Conservation (phyloP, 202 grass and related monocot species). For the Elaeis oleifera region DNA sequence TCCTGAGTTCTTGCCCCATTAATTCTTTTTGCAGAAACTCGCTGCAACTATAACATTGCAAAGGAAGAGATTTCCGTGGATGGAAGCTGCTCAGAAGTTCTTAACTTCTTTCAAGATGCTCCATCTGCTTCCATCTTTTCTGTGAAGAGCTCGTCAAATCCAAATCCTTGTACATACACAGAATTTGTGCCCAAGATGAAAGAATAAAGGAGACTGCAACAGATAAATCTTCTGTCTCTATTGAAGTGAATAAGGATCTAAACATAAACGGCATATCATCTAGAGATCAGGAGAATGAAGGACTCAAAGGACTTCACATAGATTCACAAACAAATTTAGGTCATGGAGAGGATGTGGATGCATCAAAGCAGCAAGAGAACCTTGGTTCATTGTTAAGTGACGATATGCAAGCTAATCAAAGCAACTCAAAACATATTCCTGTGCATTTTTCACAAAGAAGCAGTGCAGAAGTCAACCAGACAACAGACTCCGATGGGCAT, state of each 20-base stretch:
- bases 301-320: slow-evolving; percentile 23
- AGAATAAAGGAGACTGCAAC: slow-evolving; percentile 29
- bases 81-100: slow-evolving; percentile 57
- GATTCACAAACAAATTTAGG: slow-evolving; percentile 27
- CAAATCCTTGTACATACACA: slow-evolving; percentile 36
- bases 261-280: slow-evolving; percentile 4
- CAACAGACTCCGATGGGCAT: slow-evolving; percentile 25
- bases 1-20: slow-evolving; percentile 15
- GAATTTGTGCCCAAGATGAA: slow-evolving; percentile 31
- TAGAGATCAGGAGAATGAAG: slow-evolving; percentile 36
- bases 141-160: slow-evolving; percentile 34
- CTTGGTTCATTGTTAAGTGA: slow-evolving; percentile 26
- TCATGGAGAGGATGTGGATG: slow-evolving; percentile 20
- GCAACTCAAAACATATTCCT: slow-evolving; percentile 20
- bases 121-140: slow-evolving; percentile 68
- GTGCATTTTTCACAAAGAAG: slow-evolving; percentile 13
- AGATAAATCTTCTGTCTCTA: slow-evolving; percentile 30
- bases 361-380: slow-evolving; percentile 33
- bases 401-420: slow-evolving; percentile 23
- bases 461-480: slow-evolving; percentile 15
- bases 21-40: slow-evolving; percentile 29
- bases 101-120: slow-evolving; percentile 53
- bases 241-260: slow-evolving; percentile 28
- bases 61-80: slow-evolving; percentile 52
- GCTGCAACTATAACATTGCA: slow-evolving; percentile 39